Conservation (phyloP, 106 monocot species). For the Agapanthus africanus region DNA sequence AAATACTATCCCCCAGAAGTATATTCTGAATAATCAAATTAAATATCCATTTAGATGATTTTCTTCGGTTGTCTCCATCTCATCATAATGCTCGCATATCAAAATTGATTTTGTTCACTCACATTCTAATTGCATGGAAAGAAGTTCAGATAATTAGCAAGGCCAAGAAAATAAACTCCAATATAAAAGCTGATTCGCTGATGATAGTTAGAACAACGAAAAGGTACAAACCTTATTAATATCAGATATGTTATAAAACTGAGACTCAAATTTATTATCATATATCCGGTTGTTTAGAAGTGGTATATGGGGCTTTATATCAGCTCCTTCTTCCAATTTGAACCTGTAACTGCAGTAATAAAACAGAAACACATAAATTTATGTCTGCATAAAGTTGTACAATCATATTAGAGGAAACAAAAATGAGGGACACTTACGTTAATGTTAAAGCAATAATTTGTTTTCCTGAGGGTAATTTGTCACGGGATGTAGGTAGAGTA, state of each 20-base stretch:
- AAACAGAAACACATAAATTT: not conserved
- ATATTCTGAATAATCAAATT: too few relatives aligned
- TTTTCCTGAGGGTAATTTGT: conserved; percentile 82
- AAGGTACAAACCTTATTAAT: conserved; percentile 58
- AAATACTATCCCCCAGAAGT: too few relatives aligned
- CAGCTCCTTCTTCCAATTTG: conserved; percentile 86
- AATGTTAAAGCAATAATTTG: conserved; percentile 72
- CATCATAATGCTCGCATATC: too few relatives aligned
- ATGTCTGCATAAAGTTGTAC: conserved; percentile 1
- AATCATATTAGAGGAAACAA: not conserved
- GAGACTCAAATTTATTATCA: conserved; percentile 90
- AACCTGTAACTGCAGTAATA: conserved; percentile 67
- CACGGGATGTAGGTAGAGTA: conserved; percentile 55
- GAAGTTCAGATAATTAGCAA: too few relatives aligned
- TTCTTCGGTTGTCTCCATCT: too few relatives aligned
- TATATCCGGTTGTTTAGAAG: conserved; percentile 82
- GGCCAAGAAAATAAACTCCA: too few relatives aligned
- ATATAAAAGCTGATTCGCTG: too few relatives aligned
- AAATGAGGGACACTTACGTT: conserved; percentile 31
- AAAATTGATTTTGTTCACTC: too few relatives aligned
- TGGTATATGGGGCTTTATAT: conserved; percentile 74
- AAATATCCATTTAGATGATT: too few relatives aligned
- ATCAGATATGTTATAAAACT: conserved; percentile 85
- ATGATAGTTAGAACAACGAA: not conserved
- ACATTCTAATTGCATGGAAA: too few relatives aligned